Percentiles rank a stretch among this genome's conserved stretches.
Evolutionary conservation across 805 yeast genomes (phyloP).

Genomic region (Yarrowia sp.): DNA sequence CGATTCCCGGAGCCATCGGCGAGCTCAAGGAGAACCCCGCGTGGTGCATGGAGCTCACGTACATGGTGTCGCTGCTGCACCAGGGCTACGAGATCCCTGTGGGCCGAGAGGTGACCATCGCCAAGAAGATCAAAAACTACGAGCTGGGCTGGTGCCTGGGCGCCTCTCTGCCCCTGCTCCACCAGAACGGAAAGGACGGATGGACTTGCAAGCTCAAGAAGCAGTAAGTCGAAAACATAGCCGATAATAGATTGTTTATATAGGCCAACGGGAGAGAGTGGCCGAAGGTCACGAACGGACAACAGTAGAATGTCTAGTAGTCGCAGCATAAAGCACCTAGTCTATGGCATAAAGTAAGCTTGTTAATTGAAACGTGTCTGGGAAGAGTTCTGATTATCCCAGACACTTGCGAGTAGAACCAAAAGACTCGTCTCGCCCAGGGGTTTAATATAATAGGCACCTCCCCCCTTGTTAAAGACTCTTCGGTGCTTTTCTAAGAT

Average conservation of each 20-base stretch:
- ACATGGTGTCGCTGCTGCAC: conserved; percentile 85
- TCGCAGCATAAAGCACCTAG: too few relatives aligned
- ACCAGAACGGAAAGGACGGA: conserved; percentile 28
- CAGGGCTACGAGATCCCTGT: conserved; percentile 97
- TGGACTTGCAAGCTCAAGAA: conserved; percentile 30
- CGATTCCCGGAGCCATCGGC: conserved; percentile 64
- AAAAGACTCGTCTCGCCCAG: too few relatives aligned
- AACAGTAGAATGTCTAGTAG: too few relatives aligned
- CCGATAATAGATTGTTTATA: neutral
- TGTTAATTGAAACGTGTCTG: too few relatives aligned
- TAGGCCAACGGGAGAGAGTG: neutral
- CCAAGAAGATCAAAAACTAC: conserved; percentile 80
- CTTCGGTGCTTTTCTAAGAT: too few relatives aligned
- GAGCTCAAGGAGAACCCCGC: conserved; percentile 76
- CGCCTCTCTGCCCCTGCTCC: conserved; percentile 88
- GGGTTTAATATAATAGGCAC: too few relatives aligned
- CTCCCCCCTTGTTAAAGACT: too few relatives aligned
- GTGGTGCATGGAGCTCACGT: conserved; percentile 91
- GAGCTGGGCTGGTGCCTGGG: conserved; percentile 99
- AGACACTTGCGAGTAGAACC: too few relatives aligned
- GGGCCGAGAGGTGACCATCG: conserved; percentile 85
- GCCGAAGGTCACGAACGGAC: too few relatives aligned
- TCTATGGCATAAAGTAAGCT: too few relatives aligned
- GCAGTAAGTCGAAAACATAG: neutral
- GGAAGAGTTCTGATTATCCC: too few relatives aligned